Evolutionary conservation across 192 early-diverging fungal species (phyloP).

Genomic region (Endogone sp.): DNA sequence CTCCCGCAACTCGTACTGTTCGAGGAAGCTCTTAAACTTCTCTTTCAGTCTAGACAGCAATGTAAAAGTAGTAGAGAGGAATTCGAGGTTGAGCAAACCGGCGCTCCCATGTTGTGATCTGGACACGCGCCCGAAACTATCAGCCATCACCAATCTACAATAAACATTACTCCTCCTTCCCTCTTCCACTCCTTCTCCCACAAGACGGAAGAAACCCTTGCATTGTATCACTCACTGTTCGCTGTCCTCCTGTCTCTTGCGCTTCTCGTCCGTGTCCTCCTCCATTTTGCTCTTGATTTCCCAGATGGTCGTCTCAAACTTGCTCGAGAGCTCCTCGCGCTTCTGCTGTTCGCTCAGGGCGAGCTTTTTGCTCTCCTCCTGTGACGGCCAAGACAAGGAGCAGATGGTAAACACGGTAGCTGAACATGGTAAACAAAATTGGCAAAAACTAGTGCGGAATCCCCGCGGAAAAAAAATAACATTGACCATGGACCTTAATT

Average conservation of each 20-base stretch:
- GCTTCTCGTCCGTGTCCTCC: slow-evolving; percentile 39
- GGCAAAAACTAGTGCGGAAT: slow-evolving; percentile 15
- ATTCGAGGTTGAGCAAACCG: too few species aligned
- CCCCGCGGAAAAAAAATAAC: not conserved
- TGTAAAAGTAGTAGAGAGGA: not conserved
- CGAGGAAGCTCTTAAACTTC: slow-evolving; percentile 51
- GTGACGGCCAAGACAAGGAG: not conserved
- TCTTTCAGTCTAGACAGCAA: slow-evolving; percentile 46
- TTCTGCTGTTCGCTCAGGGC: slow-evolving; percentile 44
- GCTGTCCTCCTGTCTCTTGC: slow-evolving; percentile 35
- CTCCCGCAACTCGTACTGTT: slow-evolving; percentile 58
- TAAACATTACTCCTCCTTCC: slow-evolving; percentile 29
- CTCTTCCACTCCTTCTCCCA: slow-evolving; percentile 34
- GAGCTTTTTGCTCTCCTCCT: slow-evolving; percentile 48
- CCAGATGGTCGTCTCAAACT: slow-evolving; percentile 56
- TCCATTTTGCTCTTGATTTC: slow-evolving; percentile 57
- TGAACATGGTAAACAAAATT: not conserved
- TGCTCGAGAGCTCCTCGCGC: slow-evolving; percentile 51
- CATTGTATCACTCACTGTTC: slow-evolving; percentile 41
- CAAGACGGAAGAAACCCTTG: too few species aligned
- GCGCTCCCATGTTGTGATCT: too few species aligned
- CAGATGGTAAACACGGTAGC: not conserved
- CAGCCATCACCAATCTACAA: too few species aligned
- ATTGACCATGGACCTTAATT: slow-evolving; percentile 42
- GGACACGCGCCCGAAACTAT: too few species aligned